These are phyloP conservation scores for Platanthera zijinensis DNA, from an alignment of 106 monocot species.

Conservation along the genomic window DNA sequence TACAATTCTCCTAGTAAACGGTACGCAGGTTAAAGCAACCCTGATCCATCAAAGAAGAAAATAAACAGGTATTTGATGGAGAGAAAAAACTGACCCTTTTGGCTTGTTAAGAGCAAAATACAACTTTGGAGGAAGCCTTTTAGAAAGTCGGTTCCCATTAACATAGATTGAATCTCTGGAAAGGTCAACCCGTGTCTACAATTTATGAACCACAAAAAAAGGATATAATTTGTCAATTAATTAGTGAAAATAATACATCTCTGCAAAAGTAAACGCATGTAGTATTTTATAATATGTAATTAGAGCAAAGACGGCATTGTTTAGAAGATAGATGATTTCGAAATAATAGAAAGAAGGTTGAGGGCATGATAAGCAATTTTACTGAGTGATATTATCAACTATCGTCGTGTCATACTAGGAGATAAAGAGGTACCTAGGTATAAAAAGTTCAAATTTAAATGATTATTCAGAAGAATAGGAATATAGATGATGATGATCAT, in stretches of 20 bases:
- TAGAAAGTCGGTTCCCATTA: constrained; percentile 83
- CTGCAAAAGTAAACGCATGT: background rate
- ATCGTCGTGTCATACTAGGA: too few species aligned
- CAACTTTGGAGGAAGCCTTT: constrained; percentile 85
- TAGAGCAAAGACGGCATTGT: too few species aligned
- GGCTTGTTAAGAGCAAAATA: constrained; percentile 99
- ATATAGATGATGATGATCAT: too few species aligned
- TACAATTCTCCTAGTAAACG: background rate
- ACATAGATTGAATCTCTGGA: constrained; percentile 90
- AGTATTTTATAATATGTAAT: background rate
- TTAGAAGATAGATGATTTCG: too few species aligned
- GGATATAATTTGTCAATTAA: background rate
- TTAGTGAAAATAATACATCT: background rate
- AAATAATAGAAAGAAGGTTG: too few species aligned
- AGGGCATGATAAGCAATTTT: too few species aligned
- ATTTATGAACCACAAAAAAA: constrained; percentile 9
- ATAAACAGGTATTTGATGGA: constrained; percentile 1
- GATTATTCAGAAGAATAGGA: too few species aligned
- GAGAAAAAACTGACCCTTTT: constrained; percentile 56
- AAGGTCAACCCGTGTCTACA: constrained; percentile 81
- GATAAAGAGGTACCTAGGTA: too few species aligned
- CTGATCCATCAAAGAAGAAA: background rate
- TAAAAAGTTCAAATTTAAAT: too few species aligned
- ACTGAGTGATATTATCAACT: too few species aligned
- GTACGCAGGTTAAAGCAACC: background rate